Evolutionary conservation across 1,284 basidiomycete species (phyloP), one percentile per base, ranked within the genome.

Genomic region (Hortiboletus rubellus): DNA sequence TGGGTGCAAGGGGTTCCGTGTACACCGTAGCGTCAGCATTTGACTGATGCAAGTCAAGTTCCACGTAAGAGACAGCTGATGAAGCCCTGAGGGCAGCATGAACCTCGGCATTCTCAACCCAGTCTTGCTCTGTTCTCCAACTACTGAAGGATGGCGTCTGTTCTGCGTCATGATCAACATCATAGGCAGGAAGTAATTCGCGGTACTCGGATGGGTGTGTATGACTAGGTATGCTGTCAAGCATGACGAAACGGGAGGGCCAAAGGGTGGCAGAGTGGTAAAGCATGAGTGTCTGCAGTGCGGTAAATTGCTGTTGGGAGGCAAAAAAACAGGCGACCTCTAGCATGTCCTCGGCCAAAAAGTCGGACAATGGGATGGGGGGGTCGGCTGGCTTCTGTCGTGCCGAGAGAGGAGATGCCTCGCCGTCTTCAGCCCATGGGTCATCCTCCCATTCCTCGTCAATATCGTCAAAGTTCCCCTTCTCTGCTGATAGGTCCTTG

Each of bases 381-480:
- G 75, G 74, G 48, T 63, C 66, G 34, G 57, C 53, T 12, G 63
- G 49, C 47, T 67, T 52, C 41, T 66, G 57, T 46, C 69, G 65
- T 44, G 71, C 55, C 27, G 67, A 46, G 38, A 68, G 61, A 54
- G 63, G 61, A 31, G 66, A 66, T 61, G 66, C 72, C 38, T 65
- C 69, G 38, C 72, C 69, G 10, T 73, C 76, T 42, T 87, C 84
- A 22, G 77, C 86, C 91, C 91, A 94, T 11, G 92, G 91, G 71
- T 94, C 91, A 65, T 93, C 91, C 64, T 87, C 84, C 85, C 85
- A 89, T 63, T 85, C 86, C 38, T 74, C 78, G 52, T 84, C 83
- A 37, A 76, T 70, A 10, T 76, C 73, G 17, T 68, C 69, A 48
- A 63, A 18, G n/a, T 63, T 62, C 12, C 63, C 63, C 30, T 64